Conservation (phyloP, 2,329 filamentous ascomycete genomes). For the Aspergillus floridensis region DNA sequence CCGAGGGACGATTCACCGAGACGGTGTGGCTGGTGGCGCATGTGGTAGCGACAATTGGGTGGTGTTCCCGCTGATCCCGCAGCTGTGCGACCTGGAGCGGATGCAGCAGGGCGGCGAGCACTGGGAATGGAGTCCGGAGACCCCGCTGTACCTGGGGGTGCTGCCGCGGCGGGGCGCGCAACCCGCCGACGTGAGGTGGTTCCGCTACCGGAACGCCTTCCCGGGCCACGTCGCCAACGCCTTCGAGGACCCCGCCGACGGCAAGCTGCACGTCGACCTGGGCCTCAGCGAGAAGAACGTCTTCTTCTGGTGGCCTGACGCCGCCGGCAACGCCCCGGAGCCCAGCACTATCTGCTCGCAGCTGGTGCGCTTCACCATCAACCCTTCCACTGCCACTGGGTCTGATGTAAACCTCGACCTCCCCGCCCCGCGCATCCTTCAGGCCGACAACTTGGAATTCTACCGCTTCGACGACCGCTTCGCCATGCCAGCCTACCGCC, state of each 20-base stretch:
- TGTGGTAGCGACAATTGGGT: slow-evolving; percentile 40
- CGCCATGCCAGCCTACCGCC: slow-evolving; percentile 32
- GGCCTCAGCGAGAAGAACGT: slow-evolving; percentile 40
- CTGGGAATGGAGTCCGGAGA: slow-evolving; percentile 39
- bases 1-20: slow-evolving; percentile 32
- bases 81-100: slow-evolving; percentile 35
- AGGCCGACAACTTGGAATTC: slow-evolving; percentile 47
- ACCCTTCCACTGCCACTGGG: slow-evolving; percentile 14
- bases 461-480: slow-evolving; percentile 51
- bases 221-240: slow-evolving; percentile 40
- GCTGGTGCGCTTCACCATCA: slow-evolving; percentile 25
- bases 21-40: slow-evolving; percentile 37
- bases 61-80: slow-evolving; percentile 37
- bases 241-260: slow-evolving; percentile 29
- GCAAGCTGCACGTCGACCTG: slow-evolving; percentile 36
- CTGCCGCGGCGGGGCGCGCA: slow-evolving; percentile 23
- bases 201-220: slow-evolving; percentile 35
- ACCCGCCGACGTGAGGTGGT: slow-evolving; percentile 41
- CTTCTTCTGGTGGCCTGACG: slow-evolving; percentile 46
- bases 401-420: slow-evolving; percentile 23
- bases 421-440: slow-evolving; percentile 18
- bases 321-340: slow-evolving; percentile 32
- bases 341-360: slow-evolving; percentile 27
- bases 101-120: slow-evolving; percentile 42
- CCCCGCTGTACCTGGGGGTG: slow-evolving; percentile 30